Evolutionary conservation across 305 asterid genomes (phyloP), one percentile per base, ranked within the genome.

Genomic region (Solanum aculeatissimum): DNA sequence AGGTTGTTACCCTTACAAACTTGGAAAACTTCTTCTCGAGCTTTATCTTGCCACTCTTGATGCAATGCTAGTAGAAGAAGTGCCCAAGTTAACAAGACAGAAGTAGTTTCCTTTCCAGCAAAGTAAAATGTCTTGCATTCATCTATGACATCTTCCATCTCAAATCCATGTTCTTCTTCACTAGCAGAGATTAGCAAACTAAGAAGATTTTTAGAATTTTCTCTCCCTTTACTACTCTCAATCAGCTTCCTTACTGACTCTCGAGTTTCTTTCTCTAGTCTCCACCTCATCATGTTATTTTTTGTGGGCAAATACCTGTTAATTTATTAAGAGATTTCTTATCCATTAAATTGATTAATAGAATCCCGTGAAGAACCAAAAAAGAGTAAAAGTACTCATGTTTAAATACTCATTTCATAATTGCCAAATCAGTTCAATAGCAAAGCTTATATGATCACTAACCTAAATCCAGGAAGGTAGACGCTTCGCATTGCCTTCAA

Each of bases 401-500:
- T 29, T 38, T 69, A 69, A 69, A 69, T 69, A 69, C 53, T 70
- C 53, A 40, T 70, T 70, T 38, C 53, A 70, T 14, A 29, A 70
- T 40, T 40, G 78, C 51, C 53, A 70, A 70, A 70, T 10, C 12
- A 70, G 49, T 54, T 85, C 53, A 16, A 55, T 71, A 6, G 35
- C 62, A 21, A 23, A 43, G 11, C 49, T 38, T 51, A 71, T 42
- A 80, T 81, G 3, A 70, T 19, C 12, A 80, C 53, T 11, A 49
- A 92, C 96, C 95, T 90, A 87, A 91, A 93, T 62, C 96, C 96
- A 10, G 95, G 96, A 81, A 93, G 84, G 70, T 93, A 93, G 14
- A 92, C 86, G 65, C 89, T 90, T 75, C 94, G 90, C 0, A 91
- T 1, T 16, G 96, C 91, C 68, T 89, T 84, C 89, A 92, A 69